Evolutionary conservation across 148 eudicot genomes (phyloP), one percentile per base, ranked within the genome.

Genomic region (Amaranthus palmeri): DNA sequence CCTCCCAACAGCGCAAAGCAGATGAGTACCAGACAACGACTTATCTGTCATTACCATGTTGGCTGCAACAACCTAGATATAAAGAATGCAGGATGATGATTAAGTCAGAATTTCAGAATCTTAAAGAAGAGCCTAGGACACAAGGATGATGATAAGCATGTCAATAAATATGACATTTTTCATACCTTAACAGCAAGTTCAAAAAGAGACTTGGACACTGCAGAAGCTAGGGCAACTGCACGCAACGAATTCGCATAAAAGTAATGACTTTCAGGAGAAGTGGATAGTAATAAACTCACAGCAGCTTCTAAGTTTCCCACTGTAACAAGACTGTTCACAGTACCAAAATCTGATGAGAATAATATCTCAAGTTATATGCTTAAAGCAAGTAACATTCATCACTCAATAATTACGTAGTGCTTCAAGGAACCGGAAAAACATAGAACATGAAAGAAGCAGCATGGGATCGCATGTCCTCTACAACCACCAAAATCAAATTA

Each of bases 1-100:
- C 83, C 91, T 91, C 68, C 99, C 99, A 72, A 95, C 99, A 66
- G 97, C 99, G 75, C 99, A 95, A 10, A 95, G 96, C 78, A 95
- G 95, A 83, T 95, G 99, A 65, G 88, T 92, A 50, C 99, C 99
- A 42, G 96, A 89, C 74, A 95, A 85, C 57, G 97, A 91, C 80
- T 89, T 85, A 80, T 91, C 99, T 65, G 90, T 91, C 79, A 97
- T 83, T 56, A 93, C 98, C 98, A 95, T 95, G 81, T 92, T 95
- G 68, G 99, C 99, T 59, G 99, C n/a, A 84, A 91, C 97, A 63
- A 95, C 99, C 99, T 95, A 80, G 11, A 77, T 50, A 55, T 54
- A 10, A 59, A n/a, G n/a, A n/a, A n/a, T n/a, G n/a, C n/a, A n/a
- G n/a, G n/a, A n/a, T n/a, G n/a, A n/a, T n/a, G n/a, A n/a, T n/a